phyloP scores from a whole-genome alignment of 805 yeast genomes.

The Wickerhamiella lipophila region DNA sequence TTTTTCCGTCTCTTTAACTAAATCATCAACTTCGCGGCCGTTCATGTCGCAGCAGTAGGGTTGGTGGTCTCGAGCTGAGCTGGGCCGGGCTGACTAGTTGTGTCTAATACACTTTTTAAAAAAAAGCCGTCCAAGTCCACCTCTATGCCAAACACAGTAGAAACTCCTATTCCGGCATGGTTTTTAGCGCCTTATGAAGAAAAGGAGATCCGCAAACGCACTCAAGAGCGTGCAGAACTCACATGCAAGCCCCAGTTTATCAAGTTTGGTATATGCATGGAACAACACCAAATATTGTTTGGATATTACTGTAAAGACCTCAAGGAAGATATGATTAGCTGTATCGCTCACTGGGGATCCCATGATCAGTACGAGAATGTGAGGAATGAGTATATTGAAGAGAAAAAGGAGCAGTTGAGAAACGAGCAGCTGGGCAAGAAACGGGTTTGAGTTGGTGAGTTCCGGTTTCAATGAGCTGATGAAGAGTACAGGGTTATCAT shows the following conservation, averaged over 20 bases:
- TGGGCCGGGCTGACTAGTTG: too few relatives aligned
- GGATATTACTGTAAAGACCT: slow-evolving; percentile 30
- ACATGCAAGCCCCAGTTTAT: slow-evolving; percentile 25
- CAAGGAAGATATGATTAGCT: slow-evolving; percentile 26
- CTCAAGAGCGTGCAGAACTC: slow-evolving; percentile 26
- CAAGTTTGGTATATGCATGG: slow-evolving; percentile 27
- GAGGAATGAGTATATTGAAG: slow-evolving; percentile 24
- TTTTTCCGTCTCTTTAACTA: not conserved
- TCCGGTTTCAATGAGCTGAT: too few relatives aligned
- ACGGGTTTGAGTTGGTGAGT: too few relatives aligned
- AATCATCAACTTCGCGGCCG: slow-evolving; percentile 2
- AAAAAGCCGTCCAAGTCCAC: too few relatives aligned
- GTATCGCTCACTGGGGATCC: slow-evolving; percentile 29
- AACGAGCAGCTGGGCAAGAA: not conserved
- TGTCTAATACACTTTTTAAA: too few relatives aligned
- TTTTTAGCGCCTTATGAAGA: slow-evolving; percentile 31
- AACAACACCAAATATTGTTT: slow-evolving; percentile 27
- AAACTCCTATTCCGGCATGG: slow-evolving; percentile 28
- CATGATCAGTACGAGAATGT: slow-evolving; percentile 23
- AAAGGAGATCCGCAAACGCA: slow-evolving; percentile 25
- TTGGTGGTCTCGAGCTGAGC: too few relatives aligned
- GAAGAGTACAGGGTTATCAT: too few relatives aligned
- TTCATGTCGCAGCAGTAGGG: too few relatives aligned
- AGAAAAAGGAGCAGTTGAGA: slow-evolving; percentile 21
- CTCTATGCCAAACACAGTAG: slow-evolving; percentile 9